phyloP scores from a whole-genome alignment of 306 rosid genomes.

The Morella rubra region DNA sequence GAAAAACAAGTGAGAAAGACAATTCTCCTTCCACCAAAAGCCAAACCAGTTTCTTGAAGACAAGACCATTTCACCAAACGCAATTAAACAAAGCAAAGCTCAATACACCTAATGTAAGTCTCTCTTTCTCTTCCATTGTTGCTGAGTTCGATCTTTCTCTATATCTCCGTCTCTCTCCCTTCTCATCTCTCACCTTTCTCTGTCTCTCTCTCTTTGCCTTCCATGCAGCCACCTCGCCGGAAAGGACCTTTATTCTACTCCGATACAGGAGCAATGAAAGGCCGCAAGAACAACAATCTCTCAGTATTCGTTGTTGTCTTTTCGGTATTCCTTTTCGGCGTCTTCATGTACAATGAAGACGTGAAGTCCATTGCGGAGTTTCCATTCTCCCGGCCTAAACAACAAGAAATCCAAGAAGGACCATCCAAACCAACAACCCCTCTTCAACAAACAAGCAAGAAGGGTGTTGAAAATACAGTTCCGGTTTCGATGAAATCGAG shows the following conservation, averaged over 20 bases:
- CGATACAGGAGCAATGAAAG: slow-evolving; percentile 64
- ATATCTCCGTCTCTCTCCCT: slow-evolving; percentile 39
- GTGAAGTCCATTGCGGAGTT: slow-evolving; percentile 73
- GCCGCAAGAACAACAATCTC: slow-evolving; percentile 56
- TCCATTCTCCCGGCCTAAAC: slow-evolving; percentile 52
- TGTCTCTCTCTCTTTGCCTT: slow-evolving; percentile 16
- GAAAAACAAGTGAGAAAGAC: slow-evolving; percentile 39
- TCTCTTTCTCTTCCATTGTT: slow-evolving; percentile 28
- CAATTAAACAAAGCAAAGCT: slow-evolving; percentile 46
- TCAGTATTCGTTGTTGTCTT: slow-evolving; percentile 56
- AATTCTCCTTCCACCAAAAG: slow-evolving; percentile 57
- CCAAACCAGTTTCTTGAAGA: slow-evolving; percentile 46
- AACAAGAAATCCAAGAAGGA: slow-evolving; percentile 49
- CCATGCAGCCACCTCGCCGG: slow-evolving; percentile 57
- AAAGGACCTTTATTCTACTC: slow-evolving; percentile 41
- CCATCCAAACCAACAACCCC: neutral
- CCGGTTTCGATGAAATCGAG: slow-evolving; percentile 37
- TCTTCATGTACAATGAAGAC: slow-evolving; percentile 81
- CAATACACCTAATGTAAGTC: slow-evolving; percentile 24
- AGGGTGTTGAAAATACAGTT: slow-evolving; percentile 21
- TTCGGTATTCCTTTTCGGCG: slow-evolving; percentile 69
- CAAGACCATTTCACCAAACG: slow-evolving; percentile 72
- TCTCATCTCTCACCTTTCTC: slow-evolving; percentile 7
- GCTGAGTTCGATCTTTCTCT: slow-evolving; percentile 33
- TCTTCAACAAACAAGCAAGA: slow-evolving; percentile 26